A percentile compares a stretch with the other conserved stretches of the same genome.
Conservation (phyloP, 257 asterid species). For the Knoxia roxburghii region DNA sequence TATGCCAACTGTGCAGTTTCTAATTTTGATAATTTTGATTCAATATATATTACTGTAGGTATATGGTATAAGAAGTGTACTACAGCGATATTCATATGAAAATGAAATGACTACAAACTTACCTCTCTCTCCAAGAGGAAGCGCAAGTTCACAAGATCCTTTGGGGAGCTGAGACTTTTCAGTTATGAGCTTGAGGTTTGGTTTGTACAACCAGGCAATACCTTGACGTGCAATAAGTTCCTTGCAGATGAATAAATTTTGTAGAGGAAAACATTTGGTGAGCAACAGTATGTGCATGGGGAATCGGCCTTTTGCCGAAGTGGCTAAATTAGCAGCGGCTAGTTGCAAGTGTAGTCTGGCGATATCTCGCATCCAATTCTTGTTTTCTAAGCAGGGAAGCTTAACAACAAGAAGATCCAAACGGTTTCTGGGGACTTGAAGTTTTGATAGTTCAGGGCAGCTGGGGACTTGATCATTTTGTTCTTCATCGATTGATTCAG, state of each 20-base stretch:
- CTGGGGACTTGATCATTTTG: slow-evolving; percentile 61
- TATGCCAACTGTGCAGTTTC: no score
- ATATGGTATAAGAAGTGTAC: no score
- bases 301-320: slow-evolving; percentile 45
- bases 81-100: background rate
- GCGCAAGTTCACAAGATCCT: slow-evolving; percentile 87
- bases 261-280: slow-evolving; percentile 57
- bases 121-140: slow-evolving; percentile 63
- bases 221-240: slow-evolving; percentile 50
- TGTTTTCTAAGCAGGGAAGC: slow-evolving; percentile 65
- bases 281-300: slow-evolving; percentile 53
- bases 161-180: slow-evolving; percentile 60
- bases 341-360: slow-evolving; percentile 70
- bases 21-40: no score
- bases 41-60: no score
- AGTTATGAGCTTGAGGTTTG: slow-evolving; percentile 36
- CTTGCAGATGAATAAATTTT: slow-evolving; percentile 54
- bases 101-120: background rate
- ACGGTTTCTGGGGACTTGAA: slow-evolving; percentile 42
- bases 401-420: slow-evolving; percentile 65
- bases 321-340: slow-evolving; percentile 53
- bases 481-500: slow-evolving; percentile 93
- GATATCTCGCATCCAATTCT: slow-evolving; percentile 73
- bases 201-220: slow-evolving; percentile 57
- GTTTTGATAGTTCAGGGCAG: slow-evolving; percentile 61